Percentiles rank a stretch among this genome's conserved stretches.
phyloP scores from a whole-genome alignment of 2,329 filamentous ascomycete species.

The Colletotrichum shisoi region DNA sequence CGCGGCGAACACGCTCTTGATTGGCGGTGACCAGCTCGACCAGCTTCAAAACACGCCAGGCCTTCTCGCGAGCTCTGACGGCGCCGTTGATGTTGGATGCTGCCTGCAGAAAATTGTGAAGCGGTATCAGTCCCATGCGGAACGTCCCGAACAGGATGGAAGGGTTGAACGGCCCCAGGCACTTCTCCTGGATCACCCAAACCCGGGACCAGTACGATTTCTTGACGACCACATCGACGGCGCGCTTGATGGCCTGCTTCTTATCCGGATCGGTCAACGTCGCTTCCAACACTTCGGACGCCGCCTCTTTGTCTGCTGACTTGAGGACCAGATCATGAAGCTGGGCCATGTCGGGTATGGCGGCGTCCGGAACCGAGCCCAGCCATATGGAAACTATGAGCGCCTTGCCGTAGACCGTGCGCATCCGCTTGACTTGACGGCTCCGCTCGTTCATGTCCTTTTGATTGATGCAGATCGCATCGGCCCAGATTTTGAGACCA shows the following conservation, averaged over 20 bases:
- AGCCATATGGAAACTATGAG: slow-evolving; percentile 38
- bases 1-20: slow-evolving; percentile 25
- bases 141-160: slow-evolving; percentile 32
- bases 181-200: slow-evolving; percentile 34
- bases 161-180: slow-evolving; percentile 25
- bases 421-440: slow-evolving; percentile 40
- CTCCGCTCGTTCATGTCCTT: slow-evolving; percentile 36
- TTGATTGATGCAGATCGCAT: slow-evolving; percentile 42
- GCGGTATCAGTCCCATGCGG: slow-evolving; percentile 19
- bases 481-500: slow-evolving; percentile 37
- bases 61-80: slow-evolving; percentile 27
- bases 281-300: slow-evolving; percentile 5
- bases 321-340: slow-evolving; percentile 20
- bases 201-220: slow-evolving; percentile 25
- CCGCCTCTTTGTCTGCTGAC: slow-evolving; percentile 5
- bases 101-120: slow-evolving; percentile 26
- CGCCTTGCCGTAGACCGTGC: slow-evolving; percentile 36
- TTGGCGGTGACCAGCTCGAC: slow-evolving; percentile 20
- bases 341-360: slow-evolving; percentile 27
- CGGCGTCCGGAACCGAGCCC: slow-evolving; percentile 21
- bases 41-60: slow-evolving; percentile 27
- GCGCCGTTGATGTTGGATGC: slow-evolving; percentile 16
- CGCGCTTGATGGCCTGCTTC: slow-evolving; percentile 7
- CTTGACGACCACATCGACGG: slow-evolving; percentile 17
- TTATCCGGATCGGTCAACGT: slow-evolving; percentile 12